A percentile compares a stretch with the other conserved stretches of the same genome.
phyloP scores from a whole-genome alignment of 768 basidiomycete species.

The Leccinum variicolor region DNA sequence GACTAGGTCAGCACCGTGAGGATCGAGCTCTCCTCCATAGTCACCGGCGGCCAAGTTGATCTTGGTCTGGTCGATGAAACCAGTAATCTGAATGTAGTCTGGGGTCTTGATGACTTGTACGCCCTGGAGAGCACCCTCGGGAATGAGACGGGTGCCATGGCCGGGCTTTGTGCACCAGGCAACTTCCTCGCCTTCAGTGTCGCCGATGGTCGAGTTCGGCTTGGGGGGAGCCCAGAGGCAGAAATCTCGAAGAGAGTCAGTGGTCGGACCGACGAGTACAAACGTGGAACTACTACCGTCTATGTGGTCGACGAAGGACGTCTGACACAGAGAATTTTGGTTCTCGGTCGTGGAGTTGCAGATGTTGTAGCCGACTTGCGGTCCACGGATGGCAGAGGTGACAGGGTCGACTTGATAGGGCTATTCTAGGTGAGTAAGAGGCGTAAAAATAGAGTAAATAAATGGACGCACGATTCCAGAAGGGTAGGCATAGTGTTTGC shows the following conservation, averaged over 20 bases:
- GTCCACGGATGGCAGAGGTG: slow-evolving; percentile 44
- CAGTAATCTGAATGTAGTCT: slow-evolving; percentile 58
- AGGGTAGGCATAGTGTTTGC: slow-evolving; percentile 45
- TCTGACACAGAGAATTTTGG: slow-evolving; percentile 67
- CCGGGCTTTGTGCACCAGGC: slow-evolving; percentile 75
- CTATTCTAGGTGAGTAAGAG: slow-evolving; percentile 22
- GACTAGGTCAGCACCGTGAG: slow-evolving; percentile 66
- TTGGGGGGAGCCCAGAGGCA: slow-evolving; percentile 61
- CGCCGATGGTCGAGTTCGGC: slow-evolving; percentile 53
- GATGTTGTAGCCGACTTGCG: slow-evolving; percentile 61
- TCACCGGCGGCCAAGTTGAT: slow-evolving; percentile 55
- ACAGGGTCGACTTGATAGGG: slow-evolving; percentile 49
- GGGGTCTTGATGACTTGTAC: slow-evolving; percentile 61
- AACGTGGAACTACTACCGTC: slow-evolving; percentile 27
- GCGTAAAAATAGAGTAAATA: not conserved
- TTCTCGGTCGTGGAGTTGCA: slow-evolving; percentile 67
- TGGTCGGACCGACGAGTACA: not conserved
- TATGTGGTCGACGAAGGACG: slow-evolving; percentile 58
- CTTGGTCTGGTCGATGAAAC: slow-evolving; percentile 61
- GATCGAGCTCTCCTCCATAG: slow-evolving; percentile 75
- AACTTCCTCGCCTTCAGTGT: slow-evolving; percentile 68
- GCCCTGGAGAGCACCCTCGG: slow-evolving; percentile 58
- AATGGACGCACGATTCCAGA: slow-evolving; percentile 36
- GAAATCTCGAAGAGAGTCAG: slow-evolving; percentile 46
- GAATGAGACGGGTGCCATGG: slow-evolving; percentile 71